Evolutionary conservation across 495 filamentous ascomycete genomes (phyloP).

Genomic region (Niebla homalea): DNA sequence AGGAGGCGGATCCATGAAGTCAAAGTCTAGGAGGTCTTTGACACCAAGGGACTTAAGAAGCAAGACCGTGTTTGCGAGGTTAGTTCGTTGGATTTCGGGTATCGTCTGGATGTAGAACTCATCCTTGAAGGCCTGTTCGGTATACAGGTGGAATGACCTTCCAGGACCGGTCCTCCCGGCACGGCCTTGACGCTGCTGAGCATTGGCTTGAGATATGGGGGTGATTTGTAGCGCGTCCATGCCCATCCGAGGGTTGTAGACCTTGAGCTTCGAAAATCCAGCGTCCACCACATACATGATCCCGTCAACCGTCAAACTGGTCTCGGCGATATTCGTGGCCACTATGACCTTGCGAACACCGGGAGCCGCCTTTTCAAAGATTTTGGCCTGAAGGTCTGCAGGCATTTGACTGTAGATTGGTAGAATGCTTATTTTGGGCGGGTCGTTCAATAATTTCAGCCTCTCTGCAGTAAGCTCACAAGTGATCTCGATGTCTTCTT

Average conservation of each 20-base stretch:
- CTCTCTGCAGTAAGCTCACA: slow-evolving; percentile 87
- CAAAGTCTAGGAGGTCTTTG: slow-evolving; percentile 88
- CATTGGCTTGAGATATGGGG: slow-evolving; percentile 93
- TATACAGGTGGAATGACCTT: slow-evolving; percentile 89
- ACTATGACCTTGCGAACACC: slow-evolving; percentile 97
- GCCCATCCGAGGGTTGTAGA: slow-evolving; percentile 96
- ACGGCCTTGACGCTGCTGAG: slow-evolving; percentile 82
- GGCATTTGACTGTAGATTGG: slow-evolving; percentile 99
- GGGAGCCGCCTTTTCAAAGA: slow-evolving; percentile 81
- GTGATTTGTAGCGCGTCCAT: slow-evolving; percentile 99
- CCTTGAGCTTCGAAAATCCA: slow-evolving; percentile 93
- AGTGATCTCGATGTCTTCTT: slow-evolving; percentile 96
- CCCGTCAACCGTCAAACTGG: slow-evolving; percentile 93
- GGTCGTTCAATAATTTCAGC: slow-evolving; percentile 84
- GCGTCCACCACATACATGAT: slow-evolving; percentile 99
- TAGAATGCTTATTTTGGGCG: slow-evolving; percentile 84
- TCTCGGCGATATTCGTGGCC: slow-evolving; percentile 97
- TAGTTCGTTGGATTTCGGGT: slow-evolving; percentile 95
- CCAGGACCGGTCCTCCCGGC: slow-evolving; percentile 92
- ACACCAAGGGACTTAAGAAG: slow-evolving; percentile 91
- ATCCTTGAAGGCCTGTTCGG: slow-evolving; percentile 87
- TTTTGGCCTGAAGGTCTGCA: slow-evolving; percentile 91
- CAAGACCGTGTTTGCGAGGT: slow-evolving; percentile 86
- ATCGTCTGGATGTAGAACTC: slow-evolving; percentile 97
- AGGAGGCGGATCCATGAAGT: slow-evolving; percentile 98